Conservation (phyloP, 306 rosid genomes). For the Dryas octopetala region DNA sequence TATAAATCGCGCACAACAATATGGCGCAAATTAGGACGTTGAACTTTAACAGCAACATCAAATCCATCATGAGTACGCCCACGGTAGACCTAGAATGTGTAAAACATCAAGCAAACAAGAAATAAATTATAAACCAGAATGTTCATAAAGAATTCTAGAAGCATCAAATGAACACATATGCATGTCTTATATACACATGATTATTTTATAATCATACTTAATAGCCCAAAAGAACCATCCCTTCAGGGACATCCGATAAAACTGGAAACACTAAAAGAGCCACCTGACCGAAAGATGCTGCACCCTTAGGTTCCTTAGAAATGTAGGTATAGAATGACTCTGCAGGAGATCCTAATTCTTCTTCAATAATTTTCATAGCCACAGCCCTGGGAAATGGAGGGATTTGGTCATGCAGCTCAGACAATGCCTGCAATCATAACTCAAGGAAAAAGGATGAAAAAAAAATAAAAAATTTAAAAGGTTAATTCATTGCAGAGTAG, state of each 20-base stretch:
- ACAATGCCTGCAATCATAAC: slow-evolving; percentile 72
- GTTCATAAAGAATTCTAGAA: slow-evolving; percentile 11
- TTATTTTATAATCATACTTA: slow-evolving; percentile 17
- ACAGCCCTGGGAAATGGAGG: slow-evolving; percentile 82
- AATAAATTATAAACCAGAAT: slow-evolving; percentile 5
- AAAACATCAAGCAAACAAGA: slow-evolving; percentile 26
- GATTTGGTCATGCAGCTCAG: slow-evolving; percentile 85
- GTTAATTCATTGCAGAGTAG: background rate
- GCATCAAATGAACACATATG: background rate
- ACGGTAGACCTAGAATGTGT: slow-evolving; percentile 61
- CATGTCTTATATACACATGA: slow-evolving; percentile 13
- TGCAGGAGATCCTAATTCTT: slow-evolving; percentile 76
- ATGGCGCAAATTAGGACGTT: slow-evolving; percentile 88
- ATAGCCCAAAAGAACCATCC: too few species aligned
- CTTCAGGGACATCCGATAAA: background rate
- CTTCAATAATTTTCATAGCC: slow-evolving; percentile 89
- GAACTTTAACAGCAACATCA: slow-evolving; percentile 85
- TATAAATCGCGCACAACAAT: slow-evolving; percentile 89
- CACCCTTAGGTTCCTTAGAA: slow-evolving; percentile 84
- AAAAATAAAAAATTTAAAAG: slow-evolving; percentile 7
- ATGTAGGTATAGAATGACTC: slow-evolving; percentile 75
- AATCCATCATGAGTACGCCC: slow-evolving; percentile 70
- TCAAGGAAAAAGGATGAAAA: slow-evolving; percentile 5
- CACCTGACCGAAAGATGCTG: slow-evolving; percentile 99
- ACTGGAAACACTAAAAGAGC: background rate